phyloP scores from a whole-genome alignment of 1,284 basidiomycete species.

The Gymnopus androsaceus region DNA sequence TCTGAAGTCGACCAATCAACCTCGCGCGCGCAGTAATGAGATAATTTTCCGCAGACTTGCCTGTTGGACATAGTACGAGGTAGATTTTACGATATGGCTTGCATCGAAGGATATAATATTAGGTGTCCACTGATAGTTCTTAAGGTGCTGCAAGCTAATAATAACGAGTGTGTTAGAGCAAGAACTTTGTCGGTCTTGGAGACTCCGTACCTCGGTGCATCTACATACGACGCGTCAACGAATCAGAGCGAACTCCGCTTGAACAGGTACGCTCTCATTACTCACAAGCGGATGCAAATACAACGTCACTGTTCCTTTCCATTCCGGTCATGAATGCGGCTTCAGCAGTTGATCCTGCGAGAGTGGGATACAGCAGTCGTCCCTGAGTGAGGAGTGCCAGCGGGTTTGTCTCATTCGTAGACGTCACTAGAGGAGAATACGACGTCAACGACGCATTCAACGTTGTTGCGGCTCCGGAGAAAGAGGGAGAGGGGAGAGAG shows the following conservation, averaged over 20 bases:
- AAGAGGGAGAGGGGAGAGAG: no score
- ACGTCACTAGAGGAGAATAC: conserved; percentile 29
- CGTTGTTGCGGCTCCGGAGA: no score
- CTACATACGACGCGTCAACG: conserved; percentile 18
- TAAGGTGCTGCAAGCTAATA: conserved; percentile 36
- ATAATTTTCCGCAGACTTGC: conserved; percentile 17
- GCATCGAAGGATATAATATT: conserved; percentile 43
- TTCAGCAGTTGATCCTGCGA: conserved; percentile 38
- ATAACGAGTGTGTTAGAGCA: conserved; percentile 10
- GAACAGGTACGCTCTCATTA: background rate
- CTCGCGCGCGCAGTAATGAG: background rate
- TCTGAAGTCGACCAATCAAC: conserved; percentile 15
- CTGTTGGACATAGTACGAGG: conserved; percentile 39
- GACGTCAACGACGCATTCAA: no score
- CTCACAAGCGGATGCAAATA: conserved; percentile 37
- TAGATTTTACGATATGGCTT: conserved; percentile 34
- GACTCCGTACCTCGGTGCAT: conserved; percentile 30
- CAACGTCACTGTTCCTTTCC: conserved; percentile 42
- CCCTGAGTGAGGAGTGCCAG: conserved; percentile 29
- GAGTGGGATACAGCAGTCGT: conserved; percentile 36
- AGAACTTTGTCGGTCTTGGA: background rate
- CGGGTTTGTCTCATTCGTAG: conserved; percentile 32
- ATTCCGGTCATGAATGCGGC: conserved; percentile 42
- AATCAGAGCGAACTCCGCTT: background rate
- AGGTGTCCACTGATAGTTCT: conserved; percentile 42